Base-by-base conservation (phyloP, 371 early-diverging fungal genomes). In the Mortierella sp. region DNA sequence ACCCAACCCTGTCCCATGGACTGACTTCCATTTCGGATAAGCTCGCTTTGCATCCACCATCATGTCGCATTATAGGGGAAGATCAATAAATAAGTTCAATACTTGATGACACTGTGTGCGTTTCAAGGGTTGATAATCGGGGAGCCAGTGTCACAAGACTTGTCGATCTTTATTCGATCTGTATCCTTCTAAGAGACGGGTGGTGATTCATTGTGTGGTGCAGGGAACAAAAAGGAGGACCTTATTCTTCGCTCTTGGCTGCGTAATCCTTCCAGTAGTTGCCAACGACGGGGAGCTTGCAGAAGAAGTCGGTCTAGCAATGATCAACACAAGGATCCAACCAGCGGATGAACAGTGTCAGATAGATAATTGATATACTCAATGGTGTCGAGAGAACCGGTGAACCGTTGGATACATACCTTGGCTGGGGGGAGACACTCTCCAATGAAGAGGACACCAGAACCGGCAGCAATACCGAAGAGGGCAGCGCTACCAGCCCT, bases 221-320 rank as follows among this genome's bases (percentile, higher is more conserved):
- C 24, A 31, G 23, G 23, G 31, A 23, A 52, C 21, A 64, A 41
- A 58, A 88, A 91, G 79, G 90, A 89, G n/a, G 34, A 4, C 34
- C 81, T 68, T 68, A 68, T 68, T 74, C 69, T 69, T 74, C 76
- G 39, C 68, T 69, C 76, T 74, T 68, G 54, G 61, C 69, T 54
- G 55, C 69, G 45, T 65, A 74, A 54, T 60, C 68, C 68, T 68
- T 68, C 76, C 76, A 74, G 76, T 74, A 74, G 65, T 39, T 52
- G 58, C 76, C 76, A 47, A 74, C 21, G 51, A 65, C 69, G 39
- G 76, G 76, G 58, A 74, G 76, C 76, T 74, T 74, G 76, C 69
- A 74, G 76, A 74, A 74, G 31, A 74, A 48, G 52, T 74, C 76
- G 30, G 61, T 68, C 76, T 72, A 50, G 3, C 19, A 28, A 43